Evolutionary conservation across 306 rosid genomes (phyloP), one percentile per base, ranked within the genome.

Genomic region (Gleditsia sinensis): DNA sequence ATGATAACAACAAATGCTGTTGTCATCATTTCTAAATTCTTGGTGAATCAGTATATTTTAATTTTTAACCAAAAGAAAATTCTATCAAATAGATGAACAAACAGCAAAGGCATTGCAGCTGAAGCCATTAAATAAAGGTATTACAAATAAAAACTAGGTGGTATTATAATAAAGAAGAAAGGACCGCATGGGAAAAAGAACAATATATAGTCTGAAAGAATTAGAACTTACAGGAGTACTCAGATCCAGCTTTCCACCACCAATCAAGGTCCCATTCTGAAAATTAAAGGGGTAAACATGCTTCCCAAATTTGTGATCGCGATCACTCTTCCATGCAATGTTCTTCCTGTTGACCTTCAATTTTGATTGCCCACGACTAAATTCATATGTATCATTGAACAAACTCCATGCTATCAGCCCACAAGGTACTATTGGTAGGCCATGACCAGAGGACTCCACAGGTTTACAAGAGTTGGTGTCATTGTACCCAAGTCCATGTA

Each of bases 291-390:
- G 97, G 84, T 91, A 90, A 74, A 94, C 92, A 69, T 84, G 86
- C 76, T 89, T 94, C 69, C 98, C 97, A 60, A 89, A 94, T 84
- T 88, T 94, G 75, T 91, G 90, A 63, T 85, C 82, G 10, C 95
- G 93, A 76, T 94, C 98, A 70, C 98, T 94, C 85, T 90, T 82
- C 98, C 98, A 94, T 6, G 98, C 96, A 69, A 94, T 94, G 86
- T 87, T 83, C 80, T 87, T 91, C 88, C 88, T 84, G 84, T 91
- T 87, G 57, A 90, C 89, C 83, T 79, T 90, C 80, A 94, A 82
- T 16, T 84, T 79, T 16, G 95, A 82, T 74, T 83, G 80, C 67
- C 94, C 92, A 30, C 89, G 95, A 67, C 61, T 67, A 72, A 94
- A 90, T 36, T 42, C 64, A 68, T 84, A 94, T 2, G 97, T 91